phyloP scores from a whole-genome alignment of 306 rosid genomes.

The Vicia villosa region DNA sequence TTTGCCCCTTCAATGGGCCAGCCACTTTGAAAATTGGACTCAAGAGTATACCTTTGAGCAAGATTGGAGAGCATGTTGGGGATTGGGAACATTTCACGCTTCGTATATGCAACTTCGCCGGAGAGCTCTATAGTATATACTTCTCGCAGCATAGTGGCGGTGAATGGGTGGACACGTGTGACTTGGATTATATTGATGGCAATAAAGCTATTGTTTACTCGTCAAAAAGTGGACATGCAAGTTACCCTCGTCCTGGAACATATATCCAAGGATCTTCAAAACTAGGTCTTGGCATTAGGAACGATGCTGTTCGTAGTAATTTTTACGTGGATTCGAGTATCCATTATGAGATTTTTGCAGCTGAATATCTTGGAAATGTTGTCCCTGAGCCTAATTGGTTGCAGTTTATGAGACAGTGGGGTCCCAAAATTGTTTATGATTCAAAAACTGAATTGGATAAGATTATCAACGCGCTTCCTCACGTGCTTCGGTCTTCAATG shows the following conservation, averaged over 20 bases:
- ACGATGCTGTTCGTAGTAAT: slow-evolving; percentile 42
- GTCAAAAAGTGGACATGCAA: slow-evolving; percentile 48
- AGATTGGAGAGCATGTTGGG: slow-evolving; percentile 77
- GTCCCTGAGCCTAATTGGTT: slow-evolving; percentile 47
- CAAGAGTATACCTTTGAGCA: slow-evolving; percentile 50
- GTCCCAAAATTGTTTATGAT: slow-evolving; percentile 49
- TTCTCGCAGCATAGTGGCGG: slow-evolving; percentile 57
- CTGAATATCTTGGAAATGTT: slow-evolving; percentile 45
- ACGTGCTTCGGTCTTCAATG: slow-evolving; percentile 34
- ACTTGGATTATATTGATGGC: slow-evolving; percentile 42
- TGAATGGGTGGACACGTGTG: slow-evolving; percentile 44
- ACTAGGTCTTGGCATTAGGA: slow-evolving; percentile 50
- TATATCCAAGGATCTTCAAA: slow-evolving; percentile 49
- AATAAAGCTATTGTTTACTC: slow-evolving; percentile 49
- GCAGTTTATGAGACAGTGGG: slow-evolving; percentile 55
- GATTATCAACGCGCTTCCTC: slow-evolving; percentile 43
- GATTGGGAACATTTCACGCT: slow-evolving; percentile 95
- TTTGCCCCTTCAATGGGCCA: slow-evolving; percentile 92
- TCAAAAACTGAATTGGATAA: slow-evolving; percentile 47
- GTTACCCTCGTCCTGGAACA: slow-evolving; percentile 49
- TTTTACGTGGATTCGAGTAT: slow-evolving; percentile 46
- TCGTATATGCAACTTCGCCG: slow-evolving; percentile 45
- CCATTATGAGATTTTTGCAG: slow-evolving; percentile 49
- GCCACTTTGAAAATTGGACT: slow-evolving; percentile 71
- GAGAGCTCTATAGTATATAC: slow-evolving; percentile 48